Percentiles rank a stretch among this genome's conserved stretches.
Conservation (phyloP, 2,329 filamentous ascomycete species). For the Bipolaris oryzae region DNA sequence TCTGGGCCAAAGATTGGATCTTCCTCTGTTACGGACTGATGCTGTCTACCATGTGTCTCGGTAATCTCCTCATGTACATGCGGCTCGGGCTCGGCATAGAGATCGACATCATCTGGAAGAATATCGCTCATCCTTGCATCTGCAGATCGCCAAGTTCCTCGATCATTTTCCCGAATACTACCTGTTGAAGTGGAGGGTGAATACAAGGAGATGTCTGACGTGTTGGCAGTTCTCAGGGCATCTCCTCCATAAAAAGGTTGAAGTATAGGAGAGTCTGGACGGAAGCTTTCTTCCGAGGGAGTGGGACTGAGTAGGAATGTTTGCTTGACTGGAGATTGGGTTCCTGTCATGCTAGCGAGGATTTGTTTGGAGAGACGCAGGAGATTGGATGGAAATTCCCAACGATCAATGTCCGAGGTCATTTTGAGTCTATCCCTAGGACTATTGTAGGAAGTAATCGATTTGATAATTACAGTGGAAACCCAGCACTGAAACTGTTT, state of each 20-base stretch:
- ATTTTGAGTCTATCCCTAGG: not conserved
- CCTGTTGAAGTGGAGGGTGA: not conserved
- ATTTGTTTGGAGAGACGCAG: not conserved
- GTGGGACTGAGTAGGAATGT: slow-evolving; percentile 12
- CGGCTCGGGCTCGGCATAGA: not conserved
- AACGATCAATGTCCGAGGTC: not conserved
- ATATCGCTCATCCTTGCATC: slow-evolving; percentile 2
- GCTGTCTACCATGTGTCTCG: not conserved
- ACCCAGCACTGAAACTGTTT: not conserved
- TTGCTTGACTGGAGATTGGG: not conserved
- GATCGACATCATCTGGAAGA: not conserved
- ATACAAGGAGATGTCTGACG: not conserved
- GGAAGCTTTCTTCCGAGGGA: not conserved
- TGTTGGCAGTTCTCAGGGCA: not conserved
- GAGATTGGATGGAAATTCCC: not conserved
- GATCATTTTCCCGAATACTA: not conserved
- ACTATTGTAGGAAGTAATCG: too few species aligned
- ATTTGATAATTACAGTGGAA: not conserved
- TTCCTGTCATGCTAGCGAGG: not conserved
- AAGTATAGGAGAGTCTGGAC: slow-evolving; percentile 3
- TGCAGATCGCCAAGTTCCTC: not conserved
- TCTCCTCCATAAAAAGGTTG: not conserved
- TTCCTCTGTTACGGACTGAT: not conserved
- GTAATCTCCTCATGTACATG: not conserved
- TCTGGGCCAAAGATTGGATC: not conserved